These are phyloP conservation scores for Trichosporon ovoides DNA, from an alignment of 1,284 basidiomycete genomes.

Conservation along the genomic window DNA sequence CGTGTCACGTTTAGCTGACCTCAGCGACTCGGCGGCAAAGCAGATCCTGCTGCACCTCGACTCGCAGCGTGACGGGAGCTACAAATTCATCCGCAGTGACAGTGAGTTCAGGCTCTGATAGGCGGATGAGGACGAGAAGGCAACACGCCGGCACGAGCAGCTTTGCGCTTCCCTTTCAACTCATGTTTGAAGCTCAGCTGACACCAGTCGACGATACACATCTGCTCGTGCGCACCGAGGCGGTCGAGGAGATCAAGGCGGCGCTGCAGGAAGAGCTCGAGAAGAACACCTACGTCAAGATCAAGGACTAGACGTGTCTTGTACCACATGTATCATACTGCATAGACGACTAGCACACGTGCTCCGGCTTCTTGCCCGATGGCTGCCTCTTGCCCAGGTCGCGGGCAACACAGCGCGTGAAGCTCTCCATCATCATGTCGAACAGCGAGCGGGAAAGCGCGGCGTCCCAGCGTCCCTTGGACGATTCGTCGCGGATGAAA, in stretches of 20 bases:
- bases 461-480: constrained; percentile 89
- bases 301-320: not conserved
- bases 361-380: constrained; percentile 56
- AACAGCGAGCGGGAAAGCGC: constrained; percentile 76
- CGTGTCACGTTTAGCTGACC: not conserved
- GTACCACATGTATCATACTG: not conserved
- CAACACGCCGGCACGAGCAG: too few species aligned
- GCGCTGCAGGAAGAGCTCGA: constrained; percentile 42
- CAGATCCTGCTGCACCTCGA: constrained; percentile 45
- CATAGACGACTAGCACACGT: constrained; percentile 60
- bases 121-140: not conserved
- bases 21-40: constrained; percentile 45
- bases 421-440: constrained; percentile 85
- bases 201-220: constrained; percentile 39
- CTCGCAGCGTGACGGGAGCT: constrained; percentile 26
- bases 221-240: constrained; percentile 35
- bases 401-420: constrained; percentile 73
- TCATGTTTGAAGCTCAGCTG: constrained; percentile 3
- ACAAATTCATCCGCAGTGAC: constrained; percentile 39
- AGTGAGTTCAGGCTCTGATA: constrained; percentile 21
- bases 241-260: constrained; percentile 36
- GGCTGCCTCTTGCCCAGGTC: constrained; percentile 66
- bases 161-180: too few species aligned
- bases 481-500: constrained; percentile 82
- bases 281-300: constrained; percentile 44